A percentile compares a stretch with the other conserved stretches of the same genome.
phyloP scores from a whole-genome alignment of 139 green algal genomes.

The Chlorella sp. region DNA sequence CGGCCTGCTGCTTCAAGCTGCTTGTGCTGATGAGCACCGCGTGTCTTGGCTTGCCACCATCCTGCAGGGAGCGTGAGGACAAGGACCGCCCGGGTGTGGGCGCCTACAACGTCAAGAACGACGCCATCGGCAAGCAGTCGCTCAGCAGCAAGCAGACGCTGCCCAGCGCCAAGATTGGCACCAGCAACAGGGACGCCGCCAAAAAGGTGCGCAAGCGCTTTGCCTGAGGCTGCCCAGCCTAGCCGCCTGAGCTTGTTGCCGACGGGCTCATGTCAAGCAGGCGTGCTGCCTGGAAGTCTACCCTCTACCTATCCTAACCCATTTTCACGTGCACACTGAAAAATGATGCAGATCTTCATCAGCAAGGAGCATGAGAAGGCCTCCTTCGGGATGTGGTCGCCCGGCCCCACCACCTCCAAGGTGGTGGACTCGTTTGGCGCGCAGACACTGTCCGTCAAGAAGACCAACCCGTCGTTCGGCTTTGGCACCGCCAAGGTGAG shows the following conservation, averaged over 20 bases:
- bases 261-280: too few relatives aligned
- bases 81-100: conserved; percentile 40
- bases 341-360: conserved; percentile 66
- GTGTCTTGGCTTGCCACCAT: too few relatives aligned
- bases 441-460: conserved; percentile 45
- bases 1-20: too few relatives aligned
- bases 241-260: too few relatives aligned
- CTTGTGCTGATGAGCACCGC: too few relatives aligned
- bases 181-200: conserved; percentile 34
- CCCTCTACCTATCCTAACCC: too few relatives aligned
- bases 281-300: too few relatives aligned
- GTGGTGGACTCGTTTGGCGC: conserved; percentile 26
- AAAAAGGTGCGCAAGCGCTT: too few relatives aligned
- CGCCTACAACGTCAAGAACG: conserved; percentile 36
- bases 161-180: conserved; percentile 46
- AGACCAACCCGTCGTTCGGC: conserved; percentile 43
- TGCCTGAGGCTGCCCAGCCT: too few relatives aligned
- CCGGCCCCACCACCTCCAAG: conserved; percentile 41
- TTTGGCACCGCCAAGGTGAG: conserved; percentile 52
- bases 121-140: conserved; percentile 41
- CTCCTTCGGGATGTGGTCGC: conserved; percentile 34
- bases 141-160: conserved; percentile 50
- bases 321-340: too few relatives aligned
- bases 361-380: conserved; percentile 61
- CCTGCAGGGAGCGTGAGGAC: neutral